These are phyloP conservation scores for Dalechampia spathulata DNA, from an alignment of 441 rosid species.

Conservation along the genomic window DNA sequence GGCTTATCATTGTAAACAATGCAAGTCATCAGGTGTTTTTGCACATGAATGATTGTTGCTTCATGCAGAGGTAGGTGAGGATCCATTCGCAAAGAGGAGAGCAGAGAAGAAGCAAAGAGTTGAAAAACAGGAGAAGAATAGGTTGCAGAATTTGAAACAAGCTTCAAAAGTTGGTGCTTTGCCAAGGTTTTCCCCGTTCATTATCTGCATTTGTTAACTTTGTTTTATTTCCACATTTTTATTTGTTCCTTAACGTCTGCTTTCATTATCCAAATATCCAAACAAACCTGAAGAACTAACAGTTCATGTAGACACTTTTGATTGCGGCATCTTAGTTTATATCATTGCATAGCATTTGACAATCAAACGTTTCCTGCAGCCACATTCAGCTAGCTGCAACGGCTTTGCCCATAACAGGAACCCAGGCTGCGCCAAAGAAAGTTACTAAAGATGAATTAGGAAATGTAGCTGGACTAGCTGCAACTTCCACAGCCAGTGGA, in stretches of 20 bases:
- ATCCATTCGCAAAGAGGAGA: conserved; percentile 80
- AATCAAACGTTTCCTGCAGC: conserved; percentile 38
- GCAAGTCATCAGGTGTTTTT: neutral
- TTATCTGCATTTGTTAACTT: neutral
- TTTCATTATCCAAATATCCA: no score
- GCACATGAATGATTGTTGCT: conserved; percentile 1
- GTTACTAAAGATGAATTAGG: conserved; percentile 64
- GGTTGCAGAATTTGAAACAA: conserved; percentile 61
- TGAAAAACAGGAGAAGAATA: conserved; percentile 70
- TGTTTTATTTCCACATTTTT: no score
- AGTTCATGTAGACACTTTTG: neutral
- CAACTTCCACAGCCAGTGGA: conserved; percentile 88
- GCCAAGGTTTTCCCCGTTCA: conserved; percentile 56
- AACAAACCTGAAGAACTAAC: no score
- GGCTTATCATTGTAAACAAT: no score
- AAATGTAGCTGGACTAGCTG: conserved; percentile 81
- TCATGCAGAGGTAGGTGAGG: conserved; percentile 67
- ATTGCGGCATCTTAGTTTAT: neutral
- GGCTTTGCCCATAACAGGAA: conserved; percentile 81
- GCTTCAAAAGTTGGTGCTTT: conserved; percentile 76
- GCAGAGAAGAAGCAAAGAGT: conserved; percentile 74
- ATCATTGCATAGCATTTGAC: conserved; percentile 4
- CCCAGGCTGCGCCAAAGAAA: conserved; percentile 59
- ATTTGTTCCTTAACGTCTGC: no score
- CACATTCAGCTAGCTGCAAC: conserved; percentile 87